These are phyloP conservation scores for Eucalyptus leucophloia DNA, from an alignment of 345 rosid genomes.

Conservation along the genomic window DNA sequence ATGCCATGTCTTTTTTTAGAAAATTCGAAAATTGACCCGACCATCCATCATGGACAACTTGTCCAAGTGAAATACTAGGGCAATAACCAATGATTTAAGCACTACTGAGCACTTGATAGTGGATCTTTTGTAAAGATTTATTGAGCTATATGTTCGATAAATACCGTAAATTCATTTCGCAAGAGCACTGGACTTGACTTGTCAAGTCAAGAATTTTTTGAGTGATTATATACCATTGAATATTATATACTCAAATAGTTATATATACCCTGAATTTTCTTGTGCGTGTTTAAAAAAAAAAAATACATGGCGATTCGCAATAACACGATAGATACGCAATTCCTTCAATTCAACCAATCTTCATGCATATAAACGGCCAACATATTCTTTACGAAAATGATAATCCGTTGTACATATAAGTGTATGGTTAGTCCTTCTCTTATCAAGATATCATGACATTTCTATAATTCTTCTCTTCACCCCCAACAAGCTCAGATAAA, in stretches of 20 bases:
- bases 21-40: not conserved
- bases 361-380: not conserved
- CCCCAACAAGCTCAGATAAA: not conserved
- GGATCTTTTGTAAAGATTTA: not conserved
- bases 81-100: too few species aligned
- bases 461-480: not conserved
- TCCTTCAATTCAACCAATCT: not conserved
- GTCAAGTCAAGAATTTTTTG: not conserved
- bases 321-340: not conserved
- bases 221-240: not conserved
- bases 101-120: not conserved
- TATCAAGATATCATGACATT: not conserved
- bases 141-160: not conserved
- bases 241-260: not conserved
- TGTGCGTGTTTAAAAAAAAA: not conserved
- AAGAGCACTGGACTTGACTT: not conserved
- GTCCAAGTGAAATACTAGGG: not conserved
- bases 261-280: not conserved
- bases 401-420: not conserved
- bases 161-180: not conserved
- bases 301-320: accelerated
- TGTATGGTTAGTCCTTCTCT: not conserved
- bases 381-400: not conserved
- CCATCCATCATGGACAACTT: not conserved
- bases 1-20: not conserved